Percentiles rank a stretch among this genome's conserved stretches.
Conservation (phyloP, 2,329 filamentous ascomycete species). For the Xylaria sp. region DNA sequence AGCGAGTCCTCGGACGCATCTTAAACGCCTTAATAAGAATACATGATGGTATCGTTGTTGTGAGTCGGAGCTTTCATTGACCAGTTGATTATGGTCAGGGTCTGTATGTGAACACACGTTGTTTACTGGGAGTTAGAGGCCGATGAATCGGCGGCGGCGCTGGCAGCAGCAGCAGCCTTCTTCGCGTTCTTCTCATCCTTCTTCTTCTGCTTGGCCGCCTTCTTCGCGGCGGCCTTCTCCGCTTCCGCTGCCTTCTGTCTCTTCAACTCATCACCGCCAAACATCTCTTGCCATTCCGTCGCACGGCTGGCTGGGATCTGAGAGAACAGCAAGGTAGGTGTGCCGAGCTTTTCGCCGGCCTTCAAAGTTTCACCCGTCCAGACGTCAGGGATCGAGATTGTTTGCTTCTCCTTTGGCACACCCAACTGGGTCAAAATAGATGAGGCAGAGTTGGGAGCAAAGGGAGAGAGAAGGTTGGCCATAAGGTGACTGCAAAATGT, state of each 20-base stretch:
- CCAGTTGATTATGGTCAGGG: neutral
- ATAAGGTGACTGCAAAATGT: conserved; percentile 56
- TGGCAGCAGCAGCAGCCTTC: conserved; percentile 24
- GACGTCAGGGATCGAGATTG: conserved; percentile 56
- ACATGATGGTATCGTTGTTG: neutral
- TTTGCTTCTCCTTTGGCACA: conserved; percentile 32
- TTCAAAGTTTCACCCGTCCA: conserved; percentile 60
- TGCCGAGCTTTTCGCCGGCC: conserved; percentile 74
- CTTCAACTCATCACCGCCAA: conserved; percentile 59
- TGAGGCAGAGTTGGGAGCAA: conserved; percentile 37
- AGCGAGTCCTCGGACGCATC: neutral
- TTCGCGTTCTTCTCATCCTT: conserved; percentile 45
- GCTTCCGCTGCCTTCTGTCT: conserved; percentile 61
- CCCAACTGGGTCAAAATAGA: conserved; percentile 76
- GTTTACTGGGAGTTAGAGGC: too few relatives aligned
- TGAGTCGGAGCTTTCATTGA: neutral
- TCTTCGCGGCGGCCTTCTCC: conserved; percentile 47
- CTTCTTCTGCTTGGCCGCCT: conserved; percentile 45
- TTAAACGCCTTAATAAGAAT: neutral
- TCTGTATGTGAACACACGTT: neutral
- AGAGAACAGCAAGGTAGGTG: conserved; percentile 74
- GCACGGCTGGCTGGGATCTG: conserved; percentile 77
- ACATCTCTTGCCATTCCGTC: conserved; percentile 72
- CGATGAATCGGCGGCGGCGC: neutral
- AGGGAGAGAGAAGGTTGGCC: conserved; percentile 60